Percentiles rank a stretch among this genome's conserved stretches.
These are phyloP conservation scores for Carex myosuroides DNA, from an alignment of 176 grass and related monocot species.

Conservation along the genomic window DNA sequence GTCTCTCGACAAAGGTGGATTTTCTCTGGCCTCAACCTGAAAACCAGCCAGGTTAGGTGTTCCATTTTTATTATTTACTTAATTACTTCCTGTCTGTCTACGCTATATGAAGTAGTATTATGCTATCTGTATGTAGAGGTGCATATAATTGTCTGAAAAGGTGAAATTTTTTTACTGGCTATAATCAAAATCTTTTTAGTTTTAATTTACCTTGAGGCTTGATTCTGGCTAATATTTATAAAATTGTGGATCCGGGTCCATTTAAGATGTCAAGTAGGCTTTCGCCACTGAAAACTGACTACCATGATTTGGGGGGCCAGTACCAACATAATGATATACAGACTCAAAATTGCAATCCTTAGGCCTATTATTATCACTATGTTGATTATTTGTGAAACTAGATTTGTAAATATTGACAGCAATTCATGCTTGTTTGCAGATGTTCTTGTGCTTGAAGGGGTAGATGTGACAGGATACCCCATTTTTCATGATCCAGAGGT, in stretches of 20 bases:
- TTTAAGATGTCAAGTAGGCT: not conserved
- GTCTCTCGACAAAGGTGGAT: constrained; percentile 89
- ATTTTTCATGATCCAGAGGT: constrained; percentile 84
- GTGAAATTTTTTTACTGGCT: not conserved
- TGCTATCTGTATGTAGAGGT: not conserved
- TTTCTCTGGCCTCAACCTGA: constrained; percentile 92
- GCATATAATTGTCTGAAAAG: not conserved
- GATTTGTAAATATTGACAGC: not conserved
- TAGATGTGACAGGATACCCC: constrained; percentile 85
- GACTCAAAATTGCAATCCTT: not conserved
- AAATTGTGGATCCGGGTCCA: not conserved
- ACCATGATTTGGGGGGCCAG: not conserved
- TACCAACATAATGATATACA: not conserved
- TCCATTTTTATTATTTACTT: not conserved
- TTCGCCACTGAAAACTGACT: not conserved
- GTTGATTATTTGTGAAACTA: not conserved
- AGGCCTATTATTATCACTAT: not conserved
- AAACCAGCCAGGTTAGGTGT: constrained; percentile 52
- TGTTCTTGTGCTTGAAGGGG: constrained; percentile 88
- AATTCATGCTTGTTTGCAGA: constrained; percentile 41
- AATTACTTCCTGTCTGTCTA: not conserved
- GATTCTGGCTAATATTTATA: not conserved
- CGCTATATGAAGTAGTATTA: not conserved
- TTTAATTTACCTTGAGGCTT: not conserved
- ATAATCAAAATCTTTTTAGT: not conserved